phyloP scores from a whole-genome alignment of 148 eudicot species.

The Rhododendron griersonianum region DNA sequence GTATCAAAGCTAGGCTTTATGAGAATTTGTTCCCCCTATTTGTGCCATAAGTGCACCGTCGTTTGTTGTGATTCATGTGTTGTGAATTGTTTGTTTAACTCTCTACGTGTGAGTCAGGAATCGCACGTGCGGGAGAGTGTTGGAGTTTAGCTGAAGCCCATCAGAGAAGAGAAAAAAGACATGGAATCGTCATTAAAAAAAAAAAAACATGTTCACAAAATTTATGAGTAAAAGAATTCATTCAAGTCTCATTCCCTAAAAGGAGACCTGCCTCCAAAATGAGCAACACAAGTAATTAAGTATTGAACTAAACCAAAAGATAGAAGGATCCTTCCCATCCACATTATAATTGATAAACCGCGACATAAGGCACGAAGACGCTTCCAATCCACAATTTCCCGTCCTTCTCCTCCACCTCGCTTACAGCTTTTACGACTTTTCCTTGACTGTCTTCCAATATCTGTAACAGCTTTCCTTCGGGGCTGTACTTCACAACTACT shows the following conservation, averaged over 20 bases:
- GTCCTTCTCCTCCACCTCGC: constrained; percentile 82
- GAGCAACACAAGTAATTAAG: neutral
- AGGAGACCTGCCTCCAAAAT: neutral
- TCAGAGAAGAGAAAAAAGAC: no score
- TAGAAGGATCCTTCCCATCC: neutral
- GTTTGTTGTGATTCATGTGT: no score
- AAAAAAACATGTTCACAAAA: neutral
- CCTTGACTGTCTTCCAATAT: constrained; percentile 75
- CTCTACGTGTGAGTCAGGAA: no score
- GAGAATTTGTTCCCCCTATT: no score
- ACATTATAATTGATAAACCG: constrained; percentile 55
- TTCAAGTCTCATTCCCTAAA: neutral
- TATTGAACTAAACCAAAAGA: neutral
- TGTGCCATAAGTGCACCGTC: no score
- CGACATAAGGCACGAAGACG: constrained; percentile 73
- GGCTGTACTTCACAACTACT: constrained; percentile 57
- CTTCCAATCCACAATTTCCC: constrained; percentile 95
- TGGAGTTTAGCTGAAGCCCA: no score
- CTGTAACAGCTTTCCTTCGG: constrained; percentile 60
- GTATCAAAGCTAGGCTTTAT: no score
- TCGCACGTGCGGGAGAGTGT: no score
- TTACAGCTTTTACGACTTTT: constrained; percentile 77
- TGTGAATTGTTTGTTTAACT: no score
- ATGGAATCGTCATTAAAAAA: no score
- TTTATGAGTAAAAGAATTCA: neutral